These are phyloP conservation scores for Thinopyrum elongatum DNA, from an alignment of 176 grass and related monocot species.

Conservation along the genomic window DNA sequence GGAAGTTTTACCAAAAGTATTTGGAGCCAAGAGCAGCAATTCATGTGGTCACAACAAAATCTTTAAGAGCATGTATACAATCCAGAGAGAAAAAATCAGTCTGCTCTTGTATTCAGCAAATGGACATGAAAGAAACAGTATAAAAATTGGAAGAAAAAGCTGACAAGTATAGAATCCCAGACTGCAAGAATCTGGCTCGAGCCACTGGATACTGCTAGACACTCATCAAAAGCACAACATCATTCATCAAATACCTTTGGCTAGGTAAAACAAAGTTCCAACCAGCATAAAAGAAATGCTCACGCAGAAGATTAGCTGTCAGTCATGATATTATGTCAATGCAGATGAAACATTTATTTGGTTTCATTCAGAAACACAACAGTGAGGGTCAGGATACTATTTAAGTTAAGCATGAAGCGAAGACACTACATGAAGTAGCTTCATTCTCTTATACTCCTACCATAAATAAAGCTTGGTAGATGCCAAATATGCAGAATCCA, in stretches of 20 bases:
- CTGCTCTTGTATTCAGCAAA: not conserved
- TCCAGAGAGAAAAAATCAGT: not conserved
- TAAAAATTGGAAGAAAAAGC: not conserved
- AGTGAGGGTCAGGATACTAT: not conserved
- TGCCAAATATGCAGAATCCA: not conserved
- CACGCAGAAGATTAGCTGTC: not conserved
- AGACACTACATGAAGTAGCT: not conserved
- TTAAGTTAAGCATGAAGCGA: not conserved
- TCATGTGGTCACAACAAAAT: not conserved
- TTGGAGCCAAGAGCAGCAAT: not conserved
- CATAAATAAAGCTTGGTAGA: not conserved
- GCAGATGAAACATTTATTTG: slow-evolving; percentile 10
- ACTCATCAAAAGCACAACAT: not conserved
- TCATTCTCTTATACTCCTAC: not conserved
- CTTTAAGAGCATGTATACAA: not conserved
- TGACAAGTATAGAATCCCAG: not conserved
- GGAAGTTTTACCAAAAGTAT: slow-evolving; percentile 9
- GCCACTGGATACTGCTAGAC: not conserved
- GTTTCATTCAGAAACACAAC: slow-evolving; percentile 4
- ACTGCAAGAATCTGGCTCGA: not conserved
- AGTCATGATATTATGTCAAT: not conserved
- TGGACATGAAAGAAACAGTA: not conserved
- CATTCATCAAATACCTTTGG: not conserved
- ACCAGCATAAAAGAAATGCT: not conserved
- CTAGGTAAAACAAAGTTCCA: not conserved